Conservation (phyloP, 139 green algal species). For the Astrephomene gubernaculifera region DNA sequence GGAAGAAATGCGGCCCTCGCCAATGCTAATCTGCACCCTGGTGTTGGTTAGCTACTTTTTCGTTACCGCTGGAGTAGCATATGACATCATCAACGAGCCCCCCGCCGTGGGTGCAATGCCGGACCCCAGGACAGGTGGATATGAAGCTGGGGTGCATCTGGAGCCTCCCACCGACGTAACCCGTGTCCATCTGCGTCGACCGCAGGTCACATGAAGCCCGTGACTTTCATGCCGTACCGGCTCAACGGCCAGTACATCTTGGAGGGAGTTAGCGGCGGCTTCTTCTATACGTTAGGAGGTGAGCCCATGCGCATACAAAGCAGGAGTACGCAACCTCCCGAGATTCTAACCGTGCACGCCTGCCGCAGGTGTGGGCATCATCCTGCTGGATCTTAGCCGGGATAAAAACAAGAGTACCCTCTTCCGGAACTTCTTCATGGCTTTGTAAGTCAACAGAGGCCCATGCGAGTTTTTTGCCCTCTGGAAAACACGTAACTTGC, state of each 20-base stretch:
- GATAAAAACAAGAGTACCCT: slow-evolving; percentile 44
- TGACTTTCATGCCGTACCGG: slow-evolving; percentile 71
- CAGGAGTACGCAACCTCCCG: not conserved
- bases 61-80: slow-evolving; percentile 62
- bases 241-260: slow-evolving; percentile 81
- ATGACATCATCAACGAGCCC: slow-evolving; percentile 70
- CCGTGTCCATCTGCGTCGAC: not conserved
- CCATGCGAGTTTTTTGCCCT: too few relatives aligned
- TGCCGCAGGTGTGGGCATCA: slow-evolving; percentile 41
- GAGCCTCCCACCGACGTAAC: too few relatives aligned
- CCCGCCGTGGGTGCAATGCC: slow-evolving; percentile 50
- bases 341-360: not conserved
- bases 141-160: not conserved
- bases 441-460: slow-evolving; percentile 10
- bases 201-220: slow-evolving; percentile 57
- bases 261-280: slow-evolving; percentile 70
- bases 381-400: slow-evolving; percentile 40
- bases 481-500: too few relatives aligned
- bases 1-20: slow-evolving; percentile 31
- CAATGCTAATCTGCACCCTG: slow-evolving; percentile 50
- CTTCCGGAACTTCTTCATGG: slow-evolving; percentile 41
- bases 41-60: slow-evolving; percentile 65
- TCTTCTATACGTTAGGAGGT: slow-evolving; percentile 77
- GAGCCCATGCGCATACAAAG: not conserved
- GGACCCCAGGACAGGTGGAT: slow-evolving; percentile 55